These are phyloP conservation scores for Penicillium maclennaniae DNA, from an alignment of 495 filamentous ascomycete species.

Conservation along the genomic window DNA sequence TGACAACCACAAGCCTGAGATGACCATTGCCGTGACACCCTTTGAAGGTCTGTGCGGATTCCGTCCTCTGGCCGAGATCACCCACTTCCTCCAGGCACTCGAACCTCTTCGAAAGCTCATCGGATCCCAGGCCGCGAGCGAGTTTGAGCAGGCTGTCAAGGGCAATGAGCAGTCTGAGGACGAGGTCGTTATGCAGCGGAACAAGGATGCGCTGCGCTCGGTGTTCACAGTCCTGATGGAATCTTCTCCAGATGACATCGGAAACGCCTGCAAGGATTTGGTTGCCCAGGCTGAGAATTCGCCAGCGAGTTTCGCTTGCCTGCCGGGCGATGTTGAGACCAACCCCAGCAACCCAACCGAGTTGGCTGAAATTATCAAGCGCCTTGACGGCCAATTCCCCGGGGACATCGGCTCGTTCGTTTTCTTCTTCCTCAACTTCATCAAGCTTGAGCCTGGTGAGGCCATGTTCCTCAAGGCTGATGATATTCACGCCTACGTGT, in stretches of 20 bases:
- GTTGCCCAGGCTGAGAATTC: conserved; percentile 62
- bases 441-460: conserved; percentile 77
- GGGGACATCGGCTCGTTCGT: conserved; percentile 75
- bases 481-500: conserved; percentile 95
- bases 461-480: conserved; percentile 95
- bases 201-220: conserved; percentile 76
- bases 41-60: conserved; percentile 97
- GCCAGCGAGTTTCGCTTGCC: conserved; percentile 39
- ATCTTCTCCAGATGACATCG: conserved; percentile 60
- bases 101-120: conserved; percentile 72
- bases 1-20: conserved; percentile 99
- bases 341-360: conserved; percentile 45
- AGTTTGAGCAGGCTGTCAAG: conserved; percentile 65
- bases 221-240: conserved; percentile 80
- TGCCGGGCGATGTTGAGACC: conserved; percentile 30
- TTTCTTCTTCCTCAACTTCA: conserved; percentile 78
- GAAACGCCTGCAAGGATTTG: conserved; percentile 60
- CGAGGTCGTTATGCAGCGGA: conserved; percentile 52
- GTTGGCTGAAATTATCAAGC: conserved; percentile 69
- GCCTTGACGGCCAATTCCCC: conserved; percentile 75
- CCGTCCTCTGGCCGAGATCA: conserved; percentile 79
- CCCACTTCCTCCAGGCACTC: conserved; percentile 75
- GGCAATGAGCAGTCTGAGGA: conserved; percentile 60
- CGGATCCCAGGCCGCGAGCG: conserved; percentile 60
- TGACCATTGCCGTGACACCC: conserved; percentile 94